Conservation (phyloP, 805 yeast genomes). For the Teunomyces atbi region DNA sequence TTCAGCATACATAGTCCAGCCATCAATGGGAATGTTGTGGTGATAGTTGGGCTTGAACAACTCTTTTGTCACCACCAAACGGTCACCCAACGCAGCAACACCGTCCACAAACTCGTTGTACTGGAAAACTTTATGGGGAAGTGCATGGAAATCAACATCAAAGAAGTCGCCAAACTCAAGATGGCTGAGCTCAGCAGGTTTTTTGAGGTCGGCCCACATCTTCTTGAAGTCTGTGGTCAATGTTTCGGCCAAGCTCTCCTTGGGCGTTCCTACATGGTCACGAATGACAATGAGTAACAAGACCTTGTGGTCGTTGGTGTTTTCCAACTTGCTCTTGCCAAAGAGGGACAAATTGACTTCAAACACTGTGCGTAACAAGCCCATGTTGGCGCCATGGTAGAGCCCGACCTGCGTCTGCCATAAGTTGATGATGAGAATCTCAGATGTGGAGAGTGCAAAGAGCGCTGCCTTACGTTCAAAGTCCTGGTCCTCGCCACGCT, state of each 20-base stretch:
- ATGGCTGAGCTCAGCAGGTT: slow-evolving; percentile 62
- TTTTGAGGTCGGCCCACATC: slow-evolving; percentile 76
- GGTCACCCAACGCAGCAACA: slow-evolving; percentile 61
- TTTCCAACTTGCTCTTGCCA: slow-evolving; percentile 51
- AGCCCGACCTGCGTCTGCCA: slow-evolving; percentile 98
- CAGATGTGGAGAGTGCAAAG: slow-evolving; percentile 90
- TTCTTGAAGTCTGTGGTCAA: slow-evolving; percentile 66
- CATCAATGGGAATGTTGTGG: slow-evolving; percentile 87
- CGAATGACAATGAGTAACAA: slow-evolving; percentile 83
- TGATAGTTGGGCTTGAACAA: slow-evolving; percentile 72
- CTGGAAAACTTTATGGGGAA: slow-evolving; percentile 84
- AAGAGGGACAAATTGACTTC: slow-evolving; percentile 90
- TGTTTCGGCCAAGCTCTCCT: slow-evolving; percentile 66
- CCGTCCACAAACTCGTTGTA: slow-evolving; percentile 65
- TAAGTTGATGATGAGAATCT: slow-evolving; percentile 83
- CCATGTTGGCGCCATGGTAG: slow-evolving; percentile 98
- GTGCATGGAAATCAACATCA: slow-evolving; percentile 75
- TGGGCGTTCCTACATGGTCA: slow-evolving; percentile 90
- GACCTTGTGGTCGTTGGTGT: slow-evolving; percentile 59
- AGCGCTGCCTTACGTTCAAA: slow-evolving; percentile 95
- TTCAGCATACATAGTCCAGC: slow-evolving; percentile 90
- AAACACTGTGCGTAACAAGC: slow-evolving; percentile 88
- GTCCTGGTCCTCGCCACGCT: slow-evolving; percentile 97
- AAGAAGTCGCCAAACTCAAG: slow-evolving; percentile 71
- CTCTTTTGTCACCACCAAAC: slow-evolving; percentile 44